Percentiles rank a stretch among this genome's conserved stretches.
Evolutionary conservation across 2,329 filamentous ascomycete genomes (phyloP).

Genomic region (Colletotrichum lentis): DNA sequence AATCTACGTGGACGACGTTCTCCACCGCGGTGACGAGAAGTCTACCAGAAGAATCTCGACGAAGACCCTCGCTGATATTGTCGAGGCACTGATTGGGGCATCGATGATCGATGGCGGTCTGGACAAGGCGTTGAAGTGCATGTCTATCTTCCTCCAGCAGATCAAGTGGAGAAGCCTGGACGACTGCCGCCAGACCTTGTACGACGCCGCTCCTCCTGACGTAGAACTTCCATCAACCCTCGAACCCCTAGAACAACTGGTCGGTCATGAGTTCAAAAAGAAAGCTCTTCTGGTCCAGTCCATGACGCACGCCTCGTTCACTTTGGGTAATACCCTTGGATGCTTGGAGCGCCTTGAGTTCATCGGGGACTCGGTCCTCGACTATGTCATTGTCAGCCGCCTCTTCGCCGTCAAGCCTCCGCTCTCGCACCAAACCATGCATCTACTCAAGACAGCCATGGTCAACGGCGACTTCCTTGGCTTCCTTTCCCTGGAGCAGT

Average conservation of each 20-base stretch:
- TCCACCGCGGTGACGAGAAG: slow-evolving; percentile 39
- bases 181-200: slow-evolving; percentile 54
- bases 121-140: slow-evolving; percentile 67
- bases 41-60: slow-evolving; percentile 61
- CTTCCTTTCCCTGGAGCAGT: slow-evolving; percentile 73
- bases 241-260: slow-evolving; percentile 65
- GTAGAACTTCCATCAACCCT: slow-evolving; percentile 53
- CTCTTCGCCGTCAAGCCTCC: slow-evolving; percentile 60
- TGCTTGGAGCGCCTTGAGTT: slow-evolving; percentile 82
- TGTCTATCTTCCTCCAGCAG: slow-evolving; percentile 72
- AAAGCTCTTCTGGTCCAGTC: slow-evolving; percentile 77
- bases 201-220: slow-evolving; percentile 49
- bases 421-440: slow-evolving; percentile 69
- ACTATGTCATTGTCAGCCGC: slow-evolving; percentile 74
- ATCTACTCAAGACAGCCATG: slow-evolving; percentile 75
- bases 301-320: slow-evolving; percentile 76
- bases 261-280: slow-evolving; percentile 77
- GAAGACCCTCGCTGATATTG: slow-evolving; percentile 86
- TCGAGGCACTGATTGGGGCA: slow-evolving; percentile 85
- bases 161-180: slow-evolving; percentile 61
- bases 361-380: slow-evolving; percentile 84
- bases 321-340: slow-evolving; percentile 55
- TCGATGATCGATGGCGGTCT: slow-evolving; percentile 75
- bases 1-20: slow-evolving; percentile 58
- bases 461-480: slow-evolving; percentile 84